Evolutionary conservation across 176 grass and related monocot species (phyloP).

Genomic region (Paspalum vaginatum): DNA sequence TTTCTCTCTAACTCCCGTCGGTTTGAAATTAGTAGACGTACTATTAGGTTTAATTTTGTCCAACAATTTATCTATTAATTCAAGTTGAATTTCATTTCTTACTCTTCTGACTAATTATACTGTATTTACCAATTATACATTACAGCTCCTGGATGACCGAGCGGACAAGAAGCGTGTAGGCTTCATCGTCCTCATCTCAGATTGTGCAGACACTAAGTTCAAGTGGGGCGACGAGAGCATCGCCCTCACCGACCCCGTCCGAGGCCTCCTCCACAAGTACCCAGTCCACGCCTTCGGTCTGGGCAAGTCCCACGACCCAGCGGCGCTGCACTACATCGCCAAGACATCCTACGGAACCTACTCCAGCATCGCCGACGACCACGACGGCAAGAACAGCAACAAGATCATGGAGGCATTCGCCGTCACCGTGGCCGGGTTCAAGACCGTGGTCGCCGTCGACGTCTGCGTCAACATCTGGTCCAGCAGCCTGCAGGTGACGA

Average conservation of each 20-base stretch:
- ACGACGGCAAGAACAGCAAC: too few relatives aligned
- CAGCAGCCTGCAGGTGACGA: not conserved
- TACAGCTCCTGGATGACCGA: slow-evolving; percentile 13
- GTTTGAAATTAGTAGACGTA: too few relatives aligned
- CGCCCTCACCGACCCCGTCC: not conserved
- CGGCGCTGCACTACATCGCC: not conserved
- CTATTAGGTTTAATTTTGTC: too few relatives aligned
- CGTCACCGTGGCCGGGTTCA: not conserved
- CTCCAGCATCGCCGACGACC: not conserved
- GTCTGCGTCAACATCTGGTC: not conserved
- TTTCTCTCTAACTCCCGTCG: too few relatives aligned
- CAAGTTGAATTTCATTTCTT: not conserved
- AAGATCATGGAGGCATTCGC: not conserved
- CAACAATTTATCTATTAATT: too few relatives aligned
- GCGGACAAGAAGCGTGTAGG: slow-evolving; percentile 11
- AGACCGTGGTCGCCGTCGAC: not conserved
- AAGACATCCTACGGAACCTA: slow-evolving; percentile 1
- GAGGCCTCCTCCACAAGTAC: slow-evolving; percentile 1
- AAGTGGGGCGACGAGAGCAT: not conserved
- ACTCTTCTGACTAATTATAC: not conserved
- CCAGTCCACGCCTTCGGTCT: slow-evolving; percentile 13
- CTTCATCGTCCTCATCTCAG: not conserved
- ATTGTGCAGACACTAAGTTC: not conserved
- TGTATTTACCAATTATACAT: too few relatives aligned
- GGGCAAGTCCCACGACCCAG: not conserved